Evolutionary conservation across 2,329 filamentous ascomycete genomes (phyloP).

Genomic region (Colletotrichum nymphaeae): DNA sequence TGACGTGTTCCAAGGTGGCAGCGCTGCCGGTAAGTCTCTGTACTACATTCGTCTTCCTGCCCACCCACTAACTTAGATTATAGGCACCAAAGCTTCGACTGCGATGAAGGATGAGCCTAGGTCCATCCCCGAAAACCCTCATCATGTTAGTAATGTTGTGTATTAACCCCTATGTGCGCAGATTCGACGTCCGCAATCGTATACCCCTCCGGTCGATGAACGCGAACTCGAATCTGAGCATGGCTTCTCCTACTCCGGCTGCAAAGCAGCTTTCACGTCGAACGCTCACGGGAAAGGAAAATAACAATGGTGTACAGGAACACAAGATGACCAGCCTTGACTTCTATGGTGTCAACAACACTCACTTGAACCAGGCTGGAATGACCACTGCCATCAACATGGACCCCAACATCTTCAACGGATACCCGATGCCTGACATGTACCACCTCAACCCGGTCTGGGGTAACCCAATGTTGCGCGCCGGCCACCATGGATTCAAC

Average conservation of each 20-base stretch:
- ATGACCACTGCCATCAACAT: not conserved
- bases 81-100: not conserved
- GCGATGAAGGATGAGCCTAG: slow-evolving; percentile 20
- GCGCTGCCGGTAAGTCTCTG: not conserved
- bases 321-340: slow-evolving; percentile 39
- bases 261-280: slow-evolving; percentile 41
- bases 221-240: slow-evolving; percentile 50
- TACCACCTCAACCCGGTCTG: not conserved
- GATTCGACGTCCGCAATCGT: slow-evolving; percentile 47
- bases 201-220: slow-evolving; percentile 48
- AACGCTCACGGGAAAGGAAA: slow-evolving; percentile 46
- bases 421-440: not conserved
- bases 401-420: not conserved
- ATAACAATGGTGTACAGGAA: slow-evolving; percentile 41
- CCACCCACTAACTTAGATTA: not conserved
- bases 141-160: slow-evolving; percentile 16
- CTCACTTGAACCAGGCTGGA: slow-evolving; percentile 14
- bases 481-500: not conserved
- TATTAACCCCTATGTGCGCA: slow-evolving; percentile 38
- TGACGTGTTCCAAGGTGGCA: slow-evolving; percentile 26
- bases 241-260: slow-evolving; percentile 40
- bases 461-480: not conserved
- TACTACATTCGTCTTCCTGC: not conserved
- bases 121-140: slow-evolving; percentile 11
- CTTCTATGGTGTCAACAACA: slow-evolving; percentile 26